Evolutionary conservation across 371 early-diverging fungal species (phyloP).

Genomic region (Mucor racemosus): DNA sequence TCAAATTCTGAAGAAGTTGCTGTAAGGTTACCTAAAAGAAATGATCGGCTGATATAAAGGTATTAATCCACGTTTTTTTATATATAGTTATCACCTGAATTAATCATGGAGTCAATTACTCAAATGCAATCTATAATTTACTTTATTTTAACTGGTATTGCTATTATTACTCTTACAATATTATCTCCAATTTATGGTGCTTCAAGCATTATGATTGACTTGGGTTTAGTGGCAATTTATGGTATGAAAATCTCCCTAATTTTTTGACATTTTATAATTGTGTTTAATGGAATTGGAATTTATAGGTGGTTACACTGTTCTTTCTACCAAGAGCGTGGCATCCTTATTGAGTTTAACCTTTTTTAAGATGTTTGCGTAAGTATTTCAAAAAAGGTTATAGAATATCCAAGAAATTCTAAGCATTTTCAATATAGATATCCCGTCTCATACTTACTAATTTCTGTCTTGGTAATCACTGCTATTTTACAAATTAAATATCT

Average conservation of each 20-base stretch:
- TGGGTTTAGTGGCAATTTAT: slow-evolving; percentile 73
- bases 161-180: slow-evolving; percentile 46
- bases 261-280: neutral
- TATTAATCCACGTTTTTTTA: slow-evolving; percentile 7
- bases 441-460: slow-evolving; percentile 67
- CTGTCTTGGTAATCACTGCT: slow-evolving; percentile 67
- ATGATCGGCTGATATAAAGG: neutral
- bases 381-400: neutral
- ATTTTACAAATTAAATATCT: slow-evolving; percentile 76
- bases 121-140: slow-evolving; percentile 67
- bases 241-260: slow-evolving; percentile 46
- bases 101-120: slow-evolving; percentile 62
- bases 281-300: neutral
- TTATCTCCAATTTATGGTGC: slow-evolving; percentile 63
- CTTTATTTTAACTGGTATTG: slow-evolving; percentile 51
- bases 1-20: slow-evolving; percentile 65
- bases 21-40: slow-evolving; percentile 35
- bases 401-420: neutral
- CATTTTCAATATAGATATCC: slow-evolving; percentile 45
- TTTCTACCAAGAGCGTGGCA: slow-evolving; percentile 77
- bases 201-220: slow-evolving; percentile 69
- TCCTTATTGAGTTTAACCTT: slow-evolving; percentile 69
- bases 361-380: slow-evolving; percentile 67
- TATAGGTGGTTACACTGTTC: slow-evolving; percentile 79
- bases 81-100: slow-evolving; percentile 64